Conservation (phyloP, 1,284 basidiomycete genomes). For the Apiotrichum siamense region DNA sequence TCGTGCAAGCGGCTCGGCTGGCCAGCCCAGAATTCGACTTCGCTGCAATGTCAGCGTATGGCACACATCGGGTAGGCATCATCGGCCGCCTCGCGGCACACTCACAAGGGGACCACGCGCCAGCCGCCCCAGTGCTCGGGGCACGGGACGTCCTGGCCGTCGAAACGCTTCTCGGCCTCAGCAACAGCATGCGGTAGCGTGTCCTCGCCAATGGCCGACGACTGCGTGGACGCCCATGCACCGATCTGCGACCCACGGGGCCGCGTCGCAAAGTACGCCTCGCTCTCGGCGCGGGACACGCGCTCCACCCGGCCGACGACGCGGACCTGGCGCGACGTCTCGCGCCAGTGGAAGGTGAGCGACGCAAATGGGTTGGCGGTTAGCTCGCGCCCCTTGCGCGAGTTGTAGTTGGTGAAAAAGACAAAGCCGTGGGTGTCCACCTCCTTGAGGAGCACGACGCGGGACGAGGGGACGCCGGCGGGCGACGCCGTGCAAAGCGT, state of each 20-base stretch:
- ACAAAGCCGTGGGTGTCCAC: constrained; percentile 80
- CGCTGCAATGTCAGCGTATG: constrained; percentile 43
- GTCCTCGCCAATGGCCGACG: constrained; percentile 63
- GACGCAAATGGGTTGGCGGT: constrained; percentile 68
- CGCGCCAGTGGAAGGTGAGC: constrained; percentile 86
- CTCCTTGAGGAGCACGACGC: constrained; percentile 87
- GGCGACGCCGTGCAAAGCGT: constrained; percentile 70
- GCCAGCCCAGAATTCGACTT: constrained; percentile 90
- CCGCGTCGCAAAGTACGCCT: constrained; percentile 75
- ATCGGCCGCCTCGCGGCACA: constrained; percentile 18
- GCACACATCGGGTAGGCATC: background rate
- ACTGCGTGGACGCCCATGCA: constrained; percentile 90
- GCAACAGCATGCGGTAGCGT: constrained; percentile 62
- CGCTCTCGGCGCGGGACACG: constrained; percentile 62
- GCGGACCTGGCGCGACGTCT: constrained; percentile 73
- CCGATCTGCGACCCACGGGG: constrained; percentile 81
- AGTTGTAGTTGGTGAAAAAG: constrained; percentile 94
- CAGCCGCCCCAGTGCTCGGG: constrained; percentile 97
- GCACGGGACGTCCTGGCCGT: constrained; percentile 57
- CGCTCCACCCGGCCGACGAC: constrained; percentile 80
- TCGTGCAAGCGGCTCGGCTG: constrained; percentile 85
- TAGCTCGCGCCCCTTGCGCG: constrained; percentile 82
- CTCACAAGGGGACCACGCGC: constrained; percentile 81
- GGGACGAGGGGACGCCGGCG: constrained; percentile 70
- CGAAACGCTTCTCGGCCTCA: constrained; percentile 59